Evolutionary conservation across 441 rosid genomes (phyloP).

Genomic region (Oxalis stricta): DNA sequence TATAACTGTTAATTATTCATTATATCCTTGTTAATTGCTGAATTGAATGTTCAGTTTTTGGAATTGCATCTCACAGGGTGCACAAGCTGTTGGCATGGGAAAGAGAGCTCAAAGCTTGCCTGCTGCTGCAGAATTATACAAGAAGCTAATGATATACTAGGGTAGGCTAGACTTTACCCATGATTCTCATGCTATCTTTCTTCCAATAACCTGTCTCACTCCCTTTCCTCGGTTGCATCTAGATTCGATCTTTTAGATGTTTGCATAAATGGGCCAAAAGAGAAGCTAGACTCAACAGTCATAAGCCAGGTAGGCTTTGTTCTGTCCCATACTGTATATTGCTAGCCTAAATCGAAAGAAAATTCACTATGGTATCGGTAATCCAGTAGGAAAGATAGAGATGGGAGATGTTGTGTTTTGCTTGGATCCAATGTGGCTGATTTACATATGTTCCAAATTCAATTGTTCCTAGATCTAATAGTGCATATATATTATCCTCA

Average conservation of each 20-base stretch:
- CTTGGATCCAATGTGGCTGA: too few species aligned
- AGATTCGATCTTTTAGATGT: slow-evolving; percentile 88
- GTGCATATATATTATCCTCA: slow-evolving; percentile 25
- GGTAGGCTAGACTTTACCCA: slow-evolving; percentile 25
- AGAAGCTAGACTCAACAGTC: slow-evolving; percentile 87
- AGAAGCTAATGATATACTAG: slow-evolving; percentile 71
- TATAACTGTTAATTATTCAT: too few species aligned
- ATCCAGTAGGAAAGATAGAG: too few species aligned
- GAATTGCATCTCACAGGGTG: slow-evolving; percentile 42
- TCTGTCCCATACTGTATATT: not conserved
- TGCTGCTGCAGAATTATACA: slow-evolving; percentile 64
- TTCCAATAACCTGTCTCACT: too few species aligned
- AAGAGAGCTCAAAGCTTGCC: slow-evolving; percentile 68
- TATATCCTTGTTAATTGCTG: too few species aligned
- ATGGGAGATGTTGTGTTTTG: too few species aligned
- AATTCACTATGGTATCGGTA: too few species aligned
- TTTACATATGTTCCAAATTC: too few species aligned
- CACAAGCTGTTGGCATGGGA: slow-evolving; percentile 94
- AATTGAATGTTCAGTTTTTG: not conserved
- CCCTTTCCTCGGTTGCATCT: slow-evolving; percentile 15
- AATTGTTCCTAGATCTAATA: too few species aligned
- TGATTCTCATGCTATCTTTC: too few species aligned
- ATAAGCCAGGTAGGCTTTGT: slow-evolving; percentile 68
- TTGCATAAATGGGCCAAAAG: slow-evolving; percentile 85
- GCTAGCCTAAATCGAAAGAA: not conserved